phyloP scores from a whole-genome alignment of 2,329 filamentous ascomycete species.

The Phaeoacremonium minimum region DNA sequence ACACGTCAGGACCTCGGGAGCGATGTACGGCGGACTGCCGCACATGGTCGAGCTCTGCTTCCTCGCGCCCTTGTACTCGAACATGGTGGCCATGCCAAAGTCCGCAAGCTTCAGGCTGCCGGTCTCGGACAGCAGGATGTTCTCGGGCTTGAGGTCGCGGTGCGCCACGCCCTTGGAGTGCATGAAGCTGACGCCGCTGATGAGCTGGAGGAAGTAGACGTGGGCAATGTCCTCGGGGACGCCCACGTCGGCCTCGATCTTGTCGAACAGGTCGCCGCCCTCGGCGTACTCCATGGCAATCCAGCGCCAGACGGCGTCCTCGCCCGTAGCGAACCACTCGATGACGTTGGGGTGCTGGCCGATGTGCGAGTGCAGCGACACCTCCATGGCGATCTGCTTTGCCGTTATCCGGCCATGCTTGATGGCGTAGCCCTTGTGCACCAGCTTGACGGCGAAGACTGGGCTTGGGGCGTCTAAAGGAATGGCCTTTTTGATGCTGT shows the following conservation, averaged over 20 bases:
- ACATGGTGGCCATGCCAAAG: conserved; percentile 93
- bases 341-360: conserved; percentile 92
- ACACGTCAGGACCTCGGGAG: conserved; percentile 76
- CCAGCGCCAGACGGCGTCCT: conserved; percentile 88
- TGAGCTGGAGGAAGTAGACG: conserved; percentile 89
- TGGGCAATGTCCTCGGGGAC: conserved; percentile 94
- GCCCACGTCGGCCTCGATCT: conserved; percentile 96
- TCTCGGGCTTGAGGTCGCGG: conserved; percentile 89
- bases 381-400: conserved; percentile 89
- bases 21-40: conserved; percentile 94
- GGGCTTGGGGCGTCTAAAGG: conserved; percentile 66
- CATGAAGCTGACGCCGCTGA: conserved; percentile 89
- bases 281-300: conserved; percentile 97
- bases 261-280: conserved; percentile 96
- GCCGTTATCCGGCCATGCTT: conserved; percentile 82
- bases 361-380: conserved; percentile 83
- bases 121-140: conserved; percentile 80
- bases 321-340: conserved; percentile 82
- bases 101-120: conserved; percentile 93
- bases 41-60: conserved; percentile 88
- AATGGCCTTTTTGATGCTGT: conserved; percentile 87
- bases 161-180: conserved; percentile 95
- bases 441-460: conserved; percentile 96
- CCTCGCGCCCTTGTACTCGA: conserved; percentile 78
- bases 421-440: conserved; percentile 93